These are phyloP conservation scores for Curvularia sp. DNA, from an alignment of 2,329 filamentous ascomycete genomes.

Conservation along the genomic window DNA sequence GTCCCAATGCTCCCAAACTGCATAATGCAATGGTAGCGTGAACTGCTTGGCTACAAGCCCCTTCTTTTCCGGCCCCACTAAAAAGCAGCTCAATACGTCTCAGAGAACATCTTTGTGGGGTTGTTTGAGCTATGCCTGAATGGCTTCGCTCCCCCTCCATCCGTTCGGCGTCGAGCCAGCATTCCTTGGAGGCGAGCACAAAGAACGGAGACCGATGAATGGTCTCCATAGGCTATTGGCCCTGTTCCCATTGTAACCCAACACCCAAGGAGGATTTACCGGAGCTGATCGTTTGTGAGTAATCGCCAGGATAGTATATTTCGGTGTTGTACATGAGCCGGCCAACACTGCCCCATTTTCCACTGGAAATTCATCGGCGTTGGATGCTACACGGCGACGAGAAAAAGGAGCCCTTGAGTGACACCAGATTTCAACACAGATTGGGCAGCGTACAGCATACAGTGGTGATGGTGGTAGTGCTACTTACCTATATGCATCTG, in stretches of 20 bases:
- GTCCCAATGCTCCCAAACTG: background rate
- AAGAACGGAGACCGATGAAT: slow-evolving; percentile 1
- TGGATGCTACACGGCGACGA: background rate
- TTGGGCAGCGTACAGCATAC: background rate
- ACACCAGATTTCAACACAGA: slow-evolving; percentile 3
- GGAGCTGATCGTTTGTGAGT: slow-evolving; percentile 1
- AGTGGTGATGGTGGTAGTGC: background rate
- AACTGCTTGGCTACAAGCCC: slow-evolving; percentile 6
- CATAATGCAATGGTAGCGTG: slow-evolving; percentile 9
- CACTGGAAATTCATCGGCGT: too few relatives aligned
- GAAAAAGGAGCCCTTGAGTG: background rate
- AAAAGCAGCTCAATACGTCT: background rate
- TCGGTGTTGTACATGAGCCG: background rate
- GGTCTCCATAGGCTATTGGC: background rate
- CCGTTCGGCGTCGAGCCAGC: slow-evolving; percentile 23
- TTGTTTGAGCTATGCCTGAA: slow-evolving; percentile 20
- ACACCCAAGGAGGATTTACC: slow-evolving; percentile 4
- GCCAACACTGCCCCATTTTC: background rate
- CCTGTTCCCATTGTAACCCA: background rate
- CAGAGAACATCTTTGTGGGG: slow-evolving; percentile 4
- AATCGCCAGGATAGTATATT: slow-evolving; percentile 2
- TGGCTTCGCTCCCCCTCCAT: slow-evolving; percentile 21
- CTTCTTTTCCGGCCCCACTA: background rate
- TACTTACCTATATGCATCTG: background rate
- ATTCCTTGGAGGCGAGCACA: background rate